A percentile compares a stretch with the other conserved stretches of the same genome.
Conservation (phyloP, 768 basidiomycete species). For the Leucocoprinus leucothites region DNA sequence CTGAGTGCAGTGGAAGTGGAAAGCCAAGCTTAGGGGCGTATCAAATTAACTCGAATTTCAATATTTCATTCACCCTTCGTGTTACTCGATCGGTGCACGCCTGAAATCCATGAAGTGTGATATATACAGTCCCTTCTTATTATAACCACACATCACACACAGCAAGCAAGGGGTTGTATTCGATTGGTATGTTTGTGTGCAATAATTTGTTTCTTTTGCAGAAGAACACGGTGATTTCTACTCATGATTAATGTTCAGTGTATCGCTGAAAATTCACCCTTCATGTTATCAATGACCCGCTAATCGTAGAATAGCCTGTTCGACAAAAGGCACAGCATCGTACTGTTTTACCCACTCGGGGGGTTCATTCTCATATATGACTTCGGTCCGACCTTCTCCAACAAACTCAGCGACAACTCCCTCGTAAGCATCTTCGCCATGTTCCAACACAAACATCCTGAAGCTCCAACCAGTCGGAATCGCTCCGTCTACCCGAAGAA, state of each 20-base stretch:
- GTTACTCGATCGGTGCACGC: no score
- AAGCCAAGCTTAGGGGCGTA: slow-evolving; percentile 4
- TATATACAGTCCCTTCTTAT: no score
- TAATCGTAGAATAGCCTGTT: slow-evolving; percentile 42
- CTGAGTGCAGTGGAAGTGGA: slow-evolving; percentile 19
- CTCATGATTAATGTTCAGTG: no score
- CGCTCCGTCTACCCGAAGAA: slow-evolving; percentile 57
- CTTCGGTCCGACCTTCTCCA: slow-evolving; percentile 38
- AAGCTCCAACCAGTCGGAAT: slow-evolving; percentile 66
- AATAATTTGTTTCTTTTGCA: no score
- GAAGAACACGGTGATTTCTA: no score
- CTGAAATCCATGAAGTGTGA: no score
- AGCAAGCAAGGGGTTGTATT: no score
- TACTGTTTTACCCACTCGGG: slow-evolving; percentile 40
- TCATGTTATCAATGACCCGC: no score
- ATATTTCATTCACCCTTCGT: slow-evolving; percentile 9
- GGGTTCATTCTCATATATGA: slow-evolving; percentile 27
- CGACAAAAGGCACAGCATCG: slow-evolving; percentile 46
- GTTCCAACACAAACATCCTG: slow-evolving; percentile 51
- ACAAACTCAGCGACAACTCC: slow-evolving; percentile 64
- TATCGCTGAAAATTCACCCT: no score
- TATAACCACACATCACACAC: no score
- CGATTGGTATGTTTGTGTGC: no score
- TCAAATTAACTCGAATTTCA: neutral
- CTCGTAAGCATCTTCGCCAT: slow-evolving; percentile 53